These are phyloP conservation scores for Tulasnella sp. DNA, from an alignment of 768 basidiomycete species.

Conservation along the genomic window DNA sequence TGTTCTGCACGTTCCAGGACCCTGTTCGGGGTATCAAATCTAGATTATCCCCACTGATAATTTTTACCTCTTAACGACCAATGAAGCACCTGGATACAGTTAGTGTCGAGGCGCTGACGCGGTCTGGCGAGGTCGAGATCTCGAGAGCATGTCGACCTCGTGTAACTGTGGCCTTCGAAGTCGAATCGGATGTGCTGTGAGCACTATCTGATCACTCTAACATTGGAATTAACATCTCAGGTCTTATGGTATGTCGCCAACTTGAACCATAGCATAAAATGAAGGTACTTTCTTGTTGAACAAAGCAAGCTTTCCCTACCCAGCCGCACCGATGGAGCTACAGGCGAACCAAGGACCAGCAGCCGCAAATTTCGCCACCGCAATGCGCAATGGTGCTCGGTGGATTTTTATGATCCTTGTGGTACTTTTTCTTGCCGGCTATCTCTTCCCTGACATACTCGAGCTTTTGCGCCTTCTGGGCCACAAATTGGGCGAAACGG, in stretches of 20 bases:
- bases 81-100: not conserved
- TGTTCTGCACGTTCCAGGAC: too few species aligned
- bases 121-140: not conserved
- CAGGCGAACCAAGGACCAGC: not conserved
- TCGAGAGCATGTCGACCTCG: not conserved
- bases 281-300: not conserved
- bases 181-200: not conserved
- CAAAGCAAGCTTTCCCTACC: not conserved
- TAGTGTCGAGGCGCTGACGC: not conserved
- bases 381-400: not conserved
- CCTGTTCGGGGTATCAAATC: too few species aligned
- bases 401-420: not conserved
- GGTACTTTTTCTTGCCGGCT: not conserved
- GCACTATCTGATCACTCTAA: not conserved
- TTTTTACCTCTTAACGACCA: too few species aligned
- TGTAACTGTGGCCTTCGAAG: not conserved
- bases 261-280: not conserved
- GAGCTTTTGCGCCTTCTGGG: not conserved
- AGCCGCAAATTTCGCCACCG: not conserved
- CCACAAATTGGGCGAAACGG: too few species aligned
- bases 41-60: too few species aligned
- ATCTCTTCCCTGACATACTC: not conserved
- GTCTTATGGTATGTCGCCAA: not conserved
- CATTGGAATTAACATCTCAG: not conserved
- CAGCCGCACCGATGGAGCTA: not conserved